phyloP scores from a whole-genome alignment of 2,329 filamentous ascomycete genomes.

The Penicillium aurantiogriseum region DNA sequence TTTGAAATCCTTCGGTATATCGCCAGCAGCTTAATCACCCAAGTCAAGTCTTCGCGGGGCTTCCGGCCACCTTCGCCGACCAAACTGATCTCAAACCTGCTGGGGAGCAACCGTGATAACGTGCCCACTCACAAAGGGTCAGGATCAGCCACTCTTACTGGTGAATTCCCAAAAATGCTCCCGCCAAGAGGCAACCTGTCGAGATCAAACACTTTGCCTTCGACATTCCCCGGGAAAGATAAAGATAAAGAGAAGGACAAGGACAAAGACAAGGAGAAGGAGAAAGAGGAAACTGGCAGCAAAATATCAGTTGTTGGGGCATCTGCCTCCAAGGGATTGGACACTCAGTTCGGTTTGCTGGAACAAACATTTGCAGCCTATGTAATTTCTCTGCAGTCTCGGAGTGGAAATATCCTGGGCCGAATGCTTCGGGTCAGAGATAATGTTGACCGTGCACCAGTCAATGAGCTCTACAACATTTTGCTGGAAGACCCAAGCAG shows the following conservation, averaged over 20 bases:
- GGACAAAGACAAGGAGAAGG: slow-evolving; percentile 32
- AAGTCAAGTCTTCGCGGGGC: slow-evolving; percentile 59
- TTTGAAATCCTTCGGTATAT: slow-evolving; percentile 72
- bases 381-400: slow-evolving; percentile 74
- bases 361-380: slow-evolving; percentile 86
- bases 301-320: slow-evolving; percentile 56
- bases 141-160: slow-evolving; percentile 38
- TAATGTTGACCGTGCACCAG: slow-evolving; percentile 70
- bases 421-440: slow-evolving; percentile 69
- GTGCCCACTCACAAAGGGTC: slow-evolving; percentile 36
- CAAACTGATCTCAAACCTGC: slow-evolving; percentile 82
- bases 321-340: slow-evolving; percentile 48
- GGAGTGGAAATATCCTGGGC: slow-evolving; percentile 83
- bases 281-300: slow-evolving; percentile 28
- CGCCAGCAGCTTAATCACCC: slow-evolving; percentile 60
- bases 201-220: slow-evolving; percentile 47
- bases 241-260: slow-evolving; percentile 28
- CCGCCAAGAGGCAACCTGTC: slow-evolving; percentile 38
- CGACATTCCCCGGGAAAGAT: slow-evolving; percentile 49
- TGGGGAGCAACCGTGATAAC: slow-evolving; percentile 56
- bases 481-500: slow-evolving; percentile 81
- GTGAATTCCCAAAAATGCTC: slow-evolving; percentile 46
- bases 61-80: slow-evolving; percentile 82
- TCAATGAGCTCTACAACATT: slow-evolving; percentile 88
- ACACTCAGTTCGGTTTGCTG: slow-evolving; percentile 68